Base-by-base conservation (phyloP, 2,329 filamentous ascomycete species). In the Zasmidium cellare region DNA sequence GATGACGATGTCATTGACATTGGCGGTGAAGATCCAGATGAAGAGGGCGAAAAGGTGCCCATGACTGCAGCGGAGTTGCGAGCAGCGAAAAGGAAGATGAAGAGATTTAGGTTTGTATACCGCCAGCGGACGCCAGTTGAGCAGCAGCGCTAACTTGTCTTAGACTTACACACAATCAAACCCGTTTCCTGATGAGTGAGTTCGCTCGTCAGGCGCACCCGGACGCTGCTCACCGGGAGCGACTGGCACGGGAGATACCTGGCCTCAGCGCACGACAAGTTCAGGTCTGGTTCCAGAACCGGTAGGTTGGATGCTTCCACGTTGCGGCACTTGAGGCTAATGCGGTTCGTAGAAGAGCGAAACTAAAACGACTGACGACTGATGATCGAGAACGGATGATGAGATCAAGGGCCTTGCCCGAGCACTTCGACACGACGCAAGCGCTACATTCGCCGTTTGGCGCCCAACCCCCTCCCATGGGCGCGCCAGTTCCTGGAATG, bases 281-380 rank as follows among this genome's bases (percentile, higher is more conserved):
- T 22, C 92, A 97, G 75, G 92, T 97, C 51, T 97, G 92, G 93
- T 97, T 97, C 76, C 92, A 97, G 76, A 97, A 97, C 76, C 86
- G 92, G 92, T 96, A 83, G 51, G 51, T 46, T 7, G 46, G 49
- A 23, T 41, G 46, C 44, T n/a, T 19, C 18, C 38, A 56, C 23
- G 51, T 53, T 38, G 16, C 24, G 31, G 23, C 41, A 22, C 22
- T 41, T 24, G 11, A 19, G 31, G 12, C 54, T 28, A 38, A 28
- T 28, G 3, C 47, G 20, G 1, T 38, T 14, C 9, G 35, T 55
- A 86, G 84, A 72, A 75, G 84, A 68, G 84, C 84, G 18, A 86
- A 86, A 71, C 74, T 86, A 60, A 86, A 86, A 75, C 78, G 84
- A 59, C 74, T 86, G 31, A 84, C 82, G 52, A 82, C 78, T 62